phyloP scores from a whole-genome alignment of 2,329 filamentous ascomycete genomes.

The Botryosphaeria dothidea region DNA sequence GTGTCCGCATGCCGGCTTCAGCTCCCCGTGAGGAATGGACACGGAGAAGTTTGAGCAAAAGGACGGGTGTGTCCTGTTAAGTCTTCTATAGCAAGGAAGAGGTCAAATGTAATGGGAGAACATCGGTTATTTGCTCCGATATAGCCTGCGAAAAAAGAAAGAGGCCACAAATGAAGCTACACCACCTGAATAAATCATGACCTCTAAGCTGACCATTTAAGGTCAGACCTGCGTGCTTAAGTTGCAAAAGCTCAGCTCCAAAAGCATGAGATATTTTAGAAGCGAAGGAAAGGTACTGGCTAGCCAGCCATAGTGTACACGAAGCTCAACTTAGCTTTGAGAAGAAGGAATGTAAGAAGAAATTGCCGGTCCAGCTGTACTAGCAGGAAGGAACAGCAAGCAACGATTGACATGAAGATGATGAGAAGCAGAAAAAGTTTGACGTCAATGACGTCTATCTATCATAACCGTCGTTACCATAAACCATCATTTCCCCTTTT shows the following conservation, averaged over 20 bases:
- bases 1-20: too few species aligned
- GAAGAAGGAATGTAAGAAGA: neutral
- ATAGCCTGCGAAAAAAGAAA: too few species aligned
- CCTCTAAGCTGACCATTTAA: neutral
- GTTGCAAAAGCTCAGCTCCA: neutral
- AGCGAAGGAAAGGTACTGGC: neutral
- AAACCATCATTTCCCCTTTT: neutral
- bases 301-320: neutral
- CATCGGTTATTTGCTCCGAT: too few species aligned
- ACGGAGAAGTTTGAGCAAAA: too few species aligned
- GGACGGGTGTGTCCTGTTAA: too few species aligned
- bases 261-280: neutral
- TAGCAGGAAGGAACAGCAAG: neutral
- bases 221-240: neutral
- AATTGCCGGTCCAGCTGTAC: neutral
- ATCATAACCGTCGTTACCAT: neutral
- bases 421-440: neutral
- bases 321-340: neutral
- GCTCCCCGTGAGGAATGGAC: too few species aligned
- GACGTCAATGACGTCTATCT: neutral
- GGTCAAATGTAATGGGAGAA: too few species aligned
- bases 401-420: neutral
- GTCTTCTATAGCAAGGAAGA: too few species aligned
- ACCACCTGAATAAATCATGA: neutral
- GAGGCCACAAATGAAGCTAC: neutral